These are phyloP conservation scores for Suillus fuscotomentosus DNA, from an alignment of 768 basidiomycete species.

Conservation along the genomic window DNA sequence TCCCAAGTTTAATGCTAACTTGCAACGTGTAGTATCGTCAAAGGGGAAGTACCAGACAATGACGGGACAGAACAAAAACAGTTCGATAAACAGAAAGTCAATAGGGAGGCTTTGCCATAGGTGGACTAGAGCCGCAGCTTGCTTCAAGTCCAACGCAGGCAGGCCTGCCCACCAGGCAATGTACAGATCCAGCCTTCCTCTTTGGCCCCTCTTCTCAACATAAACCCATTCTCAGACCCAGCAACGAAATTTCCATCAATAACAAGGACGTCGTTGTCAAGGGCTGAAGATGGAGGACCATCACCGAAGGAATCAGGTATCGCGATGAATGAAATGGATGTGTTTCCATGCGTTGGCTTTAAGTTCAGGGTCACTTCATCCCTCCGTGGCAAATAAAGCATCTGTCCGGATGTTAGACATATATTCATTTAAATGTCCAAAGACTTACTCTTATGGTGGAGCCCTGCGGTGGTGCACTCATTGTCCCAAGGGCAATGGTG, in stretches of 20 bases:
- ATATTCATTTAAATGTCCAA: background rate
- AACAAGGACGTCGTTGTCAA: slow-evolving; percentile 15
- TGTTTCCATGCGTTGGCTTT: background rate
- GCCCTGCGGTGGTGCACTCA: slow-evolving; percentile 49
- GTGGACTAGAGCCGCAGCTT: slow-evolving; percentile 5
- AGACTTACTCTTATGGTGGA: slow-evolving; percentile 48
- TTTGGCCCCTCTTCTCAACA: slow-evolving; percentile 27
- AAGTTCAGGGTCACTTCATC: slow-evolving; percentile 5
- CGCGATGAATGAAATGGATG: slow-evolving; percentile 23
- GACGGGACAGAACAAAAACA: background rate
- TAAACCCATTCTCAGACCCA: slow-evolving; percentile 55
- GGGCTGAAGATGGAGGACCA: slow-evolving; percentile 8
- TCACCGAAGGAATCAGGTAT: slow-evolving; percentile 15
- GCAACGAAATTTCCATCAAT: slow-evolving; percentile 37
- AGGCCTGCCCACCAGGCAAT: slow-evolving; percentile 32
- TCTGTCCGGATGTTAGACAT: slow-evolving; percentile 27
- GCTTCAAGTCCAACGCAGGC: slow-evolving; percentile 20
- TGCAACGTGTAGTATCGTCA: background rate
- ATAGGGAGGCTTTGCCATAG: background rate
- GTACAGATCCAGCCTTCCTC: slow-evolving; percentile 39
- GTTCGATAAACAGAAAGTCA: background rate
- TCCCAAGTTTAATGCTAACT: background rate
- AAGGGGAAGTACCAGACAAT: background rate
- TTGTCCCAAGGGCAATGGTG: slow-evolving; percentile 56
- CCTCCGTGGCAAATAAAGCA: slow-evolving; percentile 38